Evolutionary conservation across 352 stramenopile species (phyloP).

Genomic region (Globisporangium alternatum): DNA sequence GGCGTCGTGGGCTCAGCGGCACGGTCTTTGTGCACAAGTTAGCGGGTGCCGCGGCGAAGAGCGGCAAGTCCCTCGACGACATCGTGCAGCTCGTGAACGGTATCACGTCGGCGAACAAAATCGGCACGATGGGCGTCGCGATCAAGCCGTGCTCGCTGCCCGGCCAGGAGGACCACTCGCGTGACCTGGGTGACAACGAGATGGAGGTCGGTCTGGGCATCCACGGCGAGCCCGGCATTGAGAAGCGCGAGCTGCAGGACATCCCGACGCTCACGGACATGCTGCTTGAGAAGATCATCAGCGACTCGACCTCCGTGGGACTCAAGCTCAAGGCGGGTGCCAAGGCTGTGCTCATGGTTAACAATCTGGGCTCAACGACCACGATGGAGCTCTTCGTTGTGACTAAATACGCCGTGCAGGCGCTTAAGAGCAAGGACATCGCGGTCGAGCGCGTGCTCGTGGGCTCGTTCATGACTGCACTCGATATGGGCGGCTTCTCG

Average conservation of each 20-base stretch:
- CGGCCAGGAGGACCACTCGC: slow-evolving; percentile 66
- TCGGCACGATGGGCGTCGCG: slow-evolving; percentile 94
- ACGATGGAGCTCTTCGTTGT: slow-evolving; percentile 96
- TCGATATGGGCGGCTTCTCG: slow-evolving; percentile 97
- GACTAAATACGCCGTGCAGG: slow-evolving; percentile 71
- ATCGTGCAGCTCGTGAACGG: slow-evolving; percentile 66
- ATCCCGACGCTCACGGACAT: slow-evolving; percentile 44
- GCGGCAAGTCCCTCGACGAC: slow-evolving; percentile 72
- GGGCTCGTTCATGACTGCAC: slow-evolving; percentile 95
- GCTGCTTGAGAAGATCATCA: slow-evolving; percentile 55
- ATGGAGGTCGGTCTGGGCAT: slow-evolving; percentile 96
- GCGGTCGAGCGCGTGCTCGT: slow-evolving; percentile 88
- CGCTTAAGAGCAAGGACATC: slow-evolving; percentile 55
- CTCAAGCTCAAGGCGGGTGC: slow-evolving; percentile 35
- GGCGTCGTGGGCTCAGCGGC: slow-evolving; percentile 94
- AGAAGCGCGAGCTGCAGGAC: slow-evolving; percentile 57
- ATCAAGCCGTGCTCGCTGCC: slow-evolving; percentile 95
- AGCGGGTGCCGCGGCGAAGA: slow-evolving; percentile 86
- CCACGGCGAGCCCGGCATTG: slow-evolving; percentile 90
- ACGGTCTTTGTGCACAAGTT: slow-evolving; percentile 98
- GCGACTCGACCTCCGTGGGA: slow-evolving; percentile 29
- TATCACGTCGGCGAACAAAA: slow-evolving; percentile 49
- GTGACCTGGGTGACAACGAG: slow-evolving; percentile 55
- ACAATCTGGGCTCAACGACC: slow-evolving; percentile 94
- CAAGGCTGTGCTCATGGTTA: slow-evolving; percentile 90